Evolutionary conservation across 306 rosid species (phyloP).

Genomic region (Biancaea sappan): DNA sequence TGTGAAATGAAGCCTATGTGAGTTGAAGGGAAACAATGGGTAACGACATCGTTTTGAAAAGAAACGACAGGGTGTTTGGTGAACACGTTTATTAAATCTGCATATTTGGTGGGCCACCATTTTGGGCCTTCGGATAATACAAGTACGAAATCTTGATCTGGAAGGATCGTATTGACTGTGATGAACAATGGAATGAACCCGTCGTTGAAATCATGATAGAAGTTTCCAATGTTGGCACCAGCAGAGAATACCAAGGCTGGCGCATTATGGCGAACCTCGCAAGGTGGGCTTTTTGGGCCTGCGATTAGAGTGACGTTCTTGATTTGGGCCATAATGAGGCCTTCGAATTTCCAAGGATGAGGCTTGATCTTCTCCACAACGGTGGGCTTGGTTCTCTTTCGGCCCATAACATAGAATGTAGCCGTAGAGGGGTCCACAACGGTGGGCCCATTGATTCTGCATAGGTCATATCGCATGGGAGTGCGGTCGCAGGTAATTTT

Average conservation of each 20-base stretch:
- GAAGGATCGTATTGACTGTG: constrained; percentile 27
- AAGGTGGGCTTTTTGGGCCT: constrained; percentile 40
- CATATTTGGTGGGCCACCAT: constrained; percentile 48
- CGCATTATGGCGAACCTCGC: constrained; percentile 36
- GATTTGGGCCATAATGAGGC: neutral
- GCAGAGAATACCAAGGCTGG: constrained; percentile 53
- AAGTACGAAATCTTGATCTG: constrained; percentile 21
- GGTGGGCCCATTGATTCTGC: neutral
- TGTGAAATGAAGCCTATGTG: constrained; percentile 48
- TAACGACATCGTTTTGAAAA: constrained; percentile 40
- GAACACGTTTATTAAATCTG: constrained; percentile 18
- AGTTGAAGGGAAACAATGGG: constrained; percentile 49
- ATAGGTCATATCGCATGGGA: neutral
- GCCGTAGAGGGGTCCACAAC: constrained; percentile 3
- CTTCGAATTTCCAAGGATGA: neutral
- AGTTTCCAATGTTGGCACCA: constrained; percentile 49
- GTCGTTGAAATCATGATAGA: constrained; percentile 54
- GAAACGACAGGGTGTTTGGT: constrained; percentile 40
- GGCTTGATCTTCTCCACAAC: constrained; percentile 10
- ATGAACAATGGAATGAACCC: constrained; percentile 52
- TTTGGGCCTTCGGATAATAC: constrained; percentile 39
- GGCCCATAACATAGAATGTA: constrained; percentile 18
- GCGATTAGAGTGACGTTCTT: constrained; percentile 35
- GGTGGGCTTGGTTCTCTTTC: neutral
- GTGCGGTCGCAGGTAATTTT: neutral